Evolutionary conservation across 2,329 filamentous ascomycete species (phyloP).

Genomic region (Keithomyces neogunnii): DNA sequence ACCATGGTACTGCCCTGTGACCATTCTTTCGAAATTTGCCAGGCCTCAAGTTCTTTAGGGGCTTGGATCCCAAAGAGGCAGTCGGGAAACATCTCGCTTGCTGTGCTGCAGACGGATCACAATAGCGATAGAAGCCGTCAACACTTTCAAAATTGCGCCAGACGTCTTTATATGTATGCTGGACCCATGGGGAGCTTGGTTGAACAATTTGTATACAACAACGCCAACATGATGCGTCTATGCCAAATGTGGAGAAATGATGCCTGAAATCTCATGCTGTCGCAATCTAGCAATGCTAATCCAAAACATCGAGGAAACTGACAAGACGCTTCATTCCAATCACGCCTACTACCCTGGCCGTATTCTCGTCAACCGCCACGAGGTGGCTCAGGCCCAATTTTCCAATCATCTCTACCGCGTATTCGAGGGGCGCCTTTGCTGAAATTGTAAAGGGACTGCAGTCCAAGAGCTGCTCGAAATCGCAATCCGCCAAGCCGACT

Average conservation of each 20-base stretch:
- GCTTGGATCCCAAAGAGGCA: no score
- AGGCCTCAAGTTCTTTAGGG: no score
- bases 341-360: conserved; percentile 39
- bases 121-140: no score
- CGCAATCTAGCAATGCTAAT: background rate
- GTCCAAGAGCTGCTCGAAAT: conserved; percentile 41
- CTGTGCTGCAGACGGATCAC: no score
- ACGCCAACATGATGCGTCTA: background rate
- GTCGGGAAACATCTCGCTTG: no score
- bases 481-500: conserved; percentile 22
- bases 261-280: background rate
- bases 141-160: no score
- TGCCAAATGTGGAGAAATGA: background rate
- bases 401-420: conserved; percentile 51
- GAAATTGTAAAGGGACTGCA: conserved; percentile 42
- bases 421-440: conserved; percentile 46
- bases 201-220: background rate
- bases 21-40: no score
- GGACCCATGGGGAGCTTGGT: no score
- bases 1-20: no score
- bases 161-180: no score
- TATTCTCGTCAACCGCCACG: conserved; percentile 43
- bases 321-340: conserved; percentile 48
- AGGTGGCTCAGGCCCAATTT: conserved; percentile 47
- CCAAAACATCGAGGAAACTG: conserved; percentile 4